These are phyloP conservation scores for Plasmodium vivax DNA, from an alignment of 169 alveolate genomes.

Conservation along the genomic window DNA sequence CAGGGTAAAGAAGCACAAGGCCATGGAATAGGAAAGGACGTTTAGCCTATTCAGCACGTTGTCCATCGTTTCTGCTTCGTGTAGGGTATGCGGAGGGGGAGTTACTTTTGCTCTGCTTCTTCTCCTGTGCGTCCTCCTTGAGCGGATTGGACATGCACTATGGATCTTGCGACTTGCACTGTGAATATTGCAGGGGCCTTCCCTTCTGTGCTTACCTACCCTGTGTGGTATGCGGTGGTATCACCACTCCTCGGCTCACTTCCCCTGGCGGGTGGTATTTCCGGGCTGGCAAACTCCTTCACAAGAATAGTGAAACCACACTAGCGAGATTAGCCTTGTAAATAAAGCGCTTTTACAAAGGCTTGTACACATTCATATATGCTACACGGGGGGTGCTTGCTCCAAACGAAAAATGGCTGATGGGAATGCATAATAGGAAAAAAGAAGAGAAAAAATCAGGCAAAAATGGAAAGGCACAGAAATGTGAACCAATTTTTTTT, in stretches of 20 bases:
- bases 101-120: not conserved
- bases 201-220: not conserved
- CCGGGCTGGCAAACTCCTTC: not conserved
- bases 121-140: not conserved
- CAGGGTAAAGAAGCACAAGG: slow-evolving; percentile 32
- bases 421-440: not conserved
- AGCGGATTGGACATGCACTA: too few relatives aligned
- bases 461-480: not conserved
- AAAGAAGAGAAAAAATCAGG: not conserved
- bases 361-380: not conserved
- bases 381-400: not conserved
- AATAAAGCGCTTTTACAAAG: not conserved
- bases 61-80: slow-evolving; percentile 31
- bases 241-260: not conserved
- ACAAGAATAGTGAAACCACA: not conserved
- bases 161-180: not conserved
- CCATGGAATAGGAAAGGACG: slow-evolving; percentile 64
- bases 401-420: not conserved
- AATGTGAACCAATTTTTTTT: not conserved
- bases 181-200: not conserved
- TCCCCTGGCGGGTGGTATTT: not conserved
- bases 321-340: not conserved
- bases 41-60: slow-evolving; percentile 41
- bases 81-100: not conserved
- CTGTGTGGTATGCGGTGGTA: not conserved